Conservation (phyloP, 176 grass and related monocot species). For the Thalia dealbata region DNA sequence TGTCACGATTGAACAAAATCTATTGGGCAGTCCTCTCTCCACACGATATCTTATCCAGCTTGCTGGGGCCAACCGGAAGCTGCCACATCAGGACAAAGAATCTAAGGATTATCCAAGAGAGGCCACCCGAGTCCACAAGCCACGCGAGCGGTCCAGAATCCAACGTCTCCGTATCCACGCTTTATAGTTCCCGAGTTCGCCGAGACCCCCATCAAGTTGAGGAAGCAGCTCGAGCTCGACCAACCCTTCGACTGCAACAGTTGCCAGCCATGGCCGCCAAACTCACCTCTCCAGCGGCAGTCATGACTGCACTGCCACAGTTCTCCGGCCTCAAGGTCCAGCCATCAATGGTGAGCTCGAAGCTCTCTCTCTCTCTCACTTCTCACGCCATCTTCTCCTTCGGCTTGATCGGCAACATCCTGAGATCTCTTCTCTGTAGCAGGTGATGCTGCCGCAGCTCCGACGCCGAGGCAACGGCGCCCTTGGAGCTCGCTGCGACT, state of each 20-base stretch:
- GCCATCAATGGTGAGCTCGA: constrained; percentile 35
- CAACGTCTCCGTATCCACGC: neutral
- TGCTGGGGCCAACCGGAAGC: constrained; percentile 34
- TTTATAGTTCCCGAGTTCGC: constrained; percentile 32
- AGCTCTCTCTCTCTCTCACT: neutral
- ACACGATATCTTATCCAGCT: constrained; percentile 43
- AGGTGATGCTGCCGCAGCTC: constrained; percentile 27
- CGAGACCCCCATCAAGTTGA: neutral
- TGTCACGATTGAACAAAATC: neutral
- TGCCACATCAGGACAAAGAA: constrained; percentile 56
- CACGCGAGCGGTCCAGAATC: constrained; percentile 34
- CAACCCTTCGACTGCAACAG: neutral
- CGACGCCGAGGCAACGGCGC: constrained; percentile 36
- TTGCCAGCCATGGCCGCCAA: constrained; percentile 62
- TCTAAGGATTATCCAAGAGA: constrained; percentile 46
- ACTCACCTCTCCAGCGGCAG: constrained; percentile 41
- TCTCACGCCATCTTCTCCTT: no score
- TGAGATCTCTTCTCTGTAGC: constrained; percentile 11
- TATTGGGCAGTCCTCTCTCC: neutral
- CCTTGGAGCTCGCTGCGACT: constrained; percentile 68
- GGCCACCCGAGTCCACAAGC: constrained; percentile 45
- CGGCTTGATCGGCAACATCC: neutral
- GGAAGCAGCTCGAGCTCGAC: neutral
- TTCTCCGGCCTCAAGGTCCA: constrained; percentile 47
- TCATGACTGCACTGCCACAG: constrained; percentile 43